These are phyloP conservation scores for Ganoderma resinaceum DNA, from an alignment of 1,284 basidiomycete species.

Conservation along the genomic window DNA sequence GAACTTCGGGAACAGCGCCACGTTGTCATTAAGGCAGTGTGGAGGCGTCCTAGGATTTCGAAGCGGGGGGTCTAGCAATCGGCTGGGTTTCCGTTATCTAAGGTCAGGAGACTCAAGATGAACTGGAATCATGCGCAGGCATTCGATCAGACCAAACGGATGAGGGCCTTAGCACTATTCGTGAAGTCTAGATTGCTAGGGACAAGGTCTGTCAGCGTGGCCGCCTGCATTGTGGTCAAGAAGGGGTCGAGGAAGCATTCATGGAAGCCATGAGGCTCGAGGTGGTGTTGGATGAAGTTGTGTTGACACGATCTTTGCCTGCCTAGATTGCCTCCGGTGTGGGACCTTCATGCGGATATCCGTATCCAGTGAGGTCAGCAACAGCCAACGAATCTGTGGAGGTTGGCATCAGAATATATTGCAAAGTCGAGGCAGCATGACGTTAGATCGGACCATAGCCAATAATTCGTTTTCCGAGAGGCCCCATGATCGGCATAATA, in stretches of 20 bases:
- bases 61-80: constrained; percentile 3
- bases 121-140: background rate
- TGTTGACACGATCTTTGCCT: background rate
- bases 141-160: constrained; percentile 6
- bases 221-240: constrained; percentile 6
- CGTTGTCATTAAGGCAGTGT: constrained; percentile 15
- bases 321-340: background rate
- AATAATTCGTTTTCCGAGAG: background rate
- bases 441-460: background rate
- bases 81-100: constrained; percentile 1
- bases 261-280: background rate
- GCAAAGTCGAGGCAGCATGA: background rate
- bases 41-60: constrained; percentile 19
- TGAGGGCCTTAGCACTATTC: background rate
- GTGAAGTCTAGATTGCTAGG: background rate
- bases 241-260: background rate
- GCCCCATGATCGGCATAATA: background rate
- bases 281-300: background rate
- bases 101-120: background rate
- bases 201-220: background rate
- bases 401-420: background rate
- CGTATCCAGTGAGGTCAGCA: background rate
- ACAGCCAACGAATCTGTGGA: background rate
- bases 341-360: background rate
- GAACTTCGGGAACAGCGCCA: background rate